Conservation (phyloP, 2,329 filamentous ascomycete genomes). For the Zalaria obscura region DNA sequence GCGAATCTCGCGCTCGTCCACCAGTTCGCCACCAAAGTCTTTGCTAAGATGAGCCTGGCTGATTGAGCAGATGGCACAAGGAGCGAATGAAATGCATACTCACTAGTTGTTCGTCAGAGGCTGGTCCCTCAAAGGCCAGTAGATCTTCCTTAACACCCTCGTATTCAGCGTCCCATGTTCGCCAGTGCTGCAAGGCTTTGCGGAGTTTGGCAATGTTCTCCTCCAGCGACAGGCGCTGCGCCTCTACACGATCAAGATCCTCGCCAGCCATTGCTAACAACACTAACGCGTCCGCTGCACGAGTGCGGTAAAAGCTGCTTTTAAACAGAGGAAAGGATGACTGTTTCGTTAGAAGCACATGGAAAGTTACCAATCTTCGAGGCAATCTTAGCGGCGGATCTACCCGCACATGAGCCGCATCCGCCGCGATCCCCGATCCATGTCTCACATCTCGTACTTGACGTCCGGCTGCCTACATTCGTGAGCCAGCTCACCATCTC, state of each 20-base stretch:
- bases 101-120: conserved; percentile 40
- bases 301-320: too few species aligned
- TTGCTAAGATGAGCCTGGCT: conserved; percentile 31
- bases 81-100: neutral
- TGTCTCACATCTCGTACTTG: neutral
- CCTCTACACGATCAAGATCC: conserved; percentile 2
- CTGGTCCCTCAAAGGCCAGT: conserved; percentile 34
- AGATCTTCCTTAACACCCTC: conserved; percentile 79
- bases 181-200: conserved; percentile 73
- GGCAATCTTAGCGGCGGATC: too few species aligned
- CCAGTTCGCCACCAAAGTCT: conserved; percentile 48
- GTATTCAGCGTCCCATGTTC: conserved; percentile 82
- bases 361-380: neutral
- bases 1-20: conserved; percentile 46
- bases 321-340: too few species aligned
- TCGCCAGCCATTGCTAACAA: neutral
- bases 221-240: conserved; percentile 59
- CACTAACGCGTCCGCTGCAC: neutral
- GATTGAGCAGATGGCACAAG: conserved; percentile 3
- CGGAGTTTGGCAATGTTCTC: conserved; percentile 59
- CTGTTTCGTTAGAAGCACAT: neutral
- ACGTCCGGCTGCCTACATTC: neutral
- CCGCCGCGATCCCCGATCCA: neutral
- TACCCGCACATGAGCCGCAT: neutral
- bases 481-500: conserved; percentile 9